Conservation (phyloP, 208 protist species). For the Acanthamoeba castellanii region DNA sequence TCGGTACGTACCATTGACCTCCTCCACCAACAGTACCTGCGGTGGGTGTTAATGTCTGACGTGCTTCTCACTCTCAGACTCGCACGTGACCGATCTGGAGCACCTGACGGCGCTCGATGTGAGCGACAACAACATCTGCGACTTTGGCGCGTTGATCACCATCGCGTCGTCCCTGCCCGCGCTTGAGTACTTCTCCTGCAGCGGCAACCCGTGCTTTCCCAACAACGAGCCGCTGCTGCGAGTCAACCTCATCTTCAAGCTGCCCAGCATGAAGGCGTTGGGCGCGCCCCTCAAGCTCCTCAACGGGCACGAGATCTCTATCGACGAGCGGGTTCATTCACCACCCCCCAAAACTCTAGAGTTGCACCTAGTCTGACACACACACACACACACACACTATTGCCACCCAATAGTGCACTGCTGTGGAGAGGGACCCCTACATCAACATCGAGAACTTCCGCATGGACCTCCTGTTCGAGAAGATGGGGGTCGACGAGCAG, state of each 20-base stretch:
- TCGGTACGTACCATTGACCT: background rate
- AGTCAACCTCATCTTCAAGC: conserved; percentile 37
- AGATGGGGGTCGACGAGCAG: background rate
- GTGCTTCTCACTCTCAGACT: background rate
- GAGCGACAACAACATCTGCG: conserved; percentile 61
- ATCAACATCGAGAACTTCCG: conserved; percentile 59
- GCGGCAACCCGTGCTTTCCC: conserved; percentile 62
- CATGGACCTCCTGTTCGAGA: conserved; percentile 66
- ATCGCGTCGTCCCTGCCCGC: background rate
- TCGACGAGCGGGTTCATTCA: conserved; percentile 39
- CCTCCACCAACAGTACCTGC: background rate
- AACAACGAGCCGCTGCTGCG: conserved; percentile 54
- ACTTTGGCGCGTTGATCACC: conserved; percentile 37
- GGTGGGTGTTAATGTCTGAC: background rate
- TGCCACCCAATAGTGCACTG: background rate
- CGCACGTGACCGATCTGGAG: background rate
- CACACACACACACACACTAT: background rate
- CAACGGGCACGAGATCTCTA: conserved; percentile 41
- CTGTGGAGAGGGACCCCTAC: background rate
- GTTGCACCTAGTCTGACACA: background rate
- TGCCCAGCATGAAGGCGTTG: conserved; percentile 6
- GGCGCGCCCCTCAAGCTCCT: conserved; percentile 51
- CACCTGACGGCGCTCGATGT: conserved; percentile 31
- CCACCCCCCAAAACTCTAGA: background rate
- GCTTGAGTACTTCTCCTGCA: background rate